A percentile compares a stretch with the other conserved stretches of the same genome.
These are phyloP conservation scores for Linnemannia elongata DNA, from an alignment of 192 early-diverging fungal genomes.

Conservation along the genomic window DNA sequence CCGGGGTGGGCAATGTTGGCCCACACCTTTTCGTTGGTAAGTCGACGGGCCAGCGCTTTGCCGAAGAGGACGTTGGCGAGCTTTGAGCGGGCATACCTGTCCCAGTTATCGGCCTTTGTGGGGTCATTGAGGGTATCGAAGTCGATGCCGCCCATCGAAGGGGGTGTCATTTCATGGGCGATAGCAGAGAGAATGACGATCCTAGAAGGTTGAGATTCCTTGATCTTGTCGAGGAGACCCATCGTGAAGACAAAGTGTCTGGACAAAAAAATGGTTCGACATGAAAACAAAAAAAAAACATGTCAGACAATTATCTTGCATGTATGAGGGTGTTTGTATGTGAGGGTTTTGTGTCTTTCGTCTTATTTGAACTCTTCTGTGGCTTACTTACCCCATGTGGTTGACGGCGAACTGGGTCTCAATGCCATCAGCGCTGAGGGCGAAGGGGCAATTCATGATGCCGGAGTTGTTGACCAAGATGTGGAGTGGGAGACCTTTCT, in stretches of 20 bases:
- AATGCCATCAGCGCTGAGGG: slow-evolving; percentile 55
- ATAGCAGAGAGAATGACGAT: slow-evolving; percentile 58
- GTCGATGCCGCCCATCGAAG: slow-evolving; percentile 27
- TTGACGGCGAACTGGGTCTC: slow-evolving; percentile 64
- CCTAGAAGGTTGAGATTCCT: slow-evolving; percentile 52
- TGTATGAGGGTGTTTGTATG: no score
- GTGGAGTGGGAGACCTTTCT: slow-evolving; percentile 56
- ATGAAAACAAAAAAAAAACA: neutral
- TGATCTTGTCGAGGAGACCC: slow-evolving; percentile 44
- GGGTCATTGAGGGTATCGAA: slow-evolving; percentile 58
- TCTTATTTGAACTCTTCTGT: neutral
- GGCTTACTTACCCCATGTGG: slow-evolving; percentile 54
- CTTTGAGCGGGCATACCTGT: slow-evolving; percentile 63
- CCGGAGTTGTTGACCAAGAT: slow-evolving; percentile 63
- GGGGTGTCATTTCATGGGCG: slow-evolving; percentile 20
- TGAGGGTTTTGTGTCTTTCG: no score
- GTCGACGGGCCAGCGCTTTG: slow-evolving; percentile 52
- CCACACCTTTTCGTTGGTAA: slow-evolving; percentile 37
- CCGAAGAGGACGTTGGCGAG: slow-evolving; percentile 65
- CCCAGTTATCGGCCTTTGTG: slow-evolving; percentile 7
- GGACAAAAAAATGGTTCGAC: no score
- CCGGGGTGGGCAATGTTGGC: slow-evolving; percentile 35
- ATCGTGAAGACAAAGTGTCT: slow-evolving; percentile 51
- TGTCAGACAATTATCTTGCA: no score
- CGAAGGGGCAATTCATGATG: slow-evolving; percentile 37